phyloP scores from a whole-genome alignment of 1,139 yeast genomes.

The Blastobotrys petasosporus region DNA sequence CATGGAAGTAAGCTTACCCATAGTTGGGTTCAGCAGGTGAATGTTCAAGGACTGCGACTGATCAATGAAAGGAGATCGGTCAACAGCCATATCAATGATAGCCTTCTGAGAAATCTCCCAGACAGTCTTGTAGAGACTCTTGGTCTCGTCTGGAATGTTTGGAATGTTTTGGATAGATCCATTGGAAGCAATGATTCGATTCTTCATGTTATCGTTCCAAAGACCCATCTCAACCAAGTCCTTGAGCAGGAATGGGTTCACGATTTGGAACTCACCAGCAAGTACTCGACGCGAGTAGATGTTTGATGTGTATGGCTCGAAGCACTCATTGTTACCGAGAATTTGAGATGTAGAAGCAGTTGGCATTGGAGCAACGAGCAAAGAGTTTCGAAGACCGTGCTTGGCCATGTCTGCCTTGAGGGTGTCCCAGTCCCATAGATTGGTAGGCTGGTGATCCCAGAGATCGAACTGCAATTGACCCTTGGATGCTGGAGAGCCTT shows the following conservation, averaged over 20 bases:
- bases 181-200: constrained; percentile 57
- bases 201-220: constrained; percentile 66
- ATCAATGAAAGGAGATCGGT: constrained; percentile 79
- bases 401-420: constrained; percentile 47
- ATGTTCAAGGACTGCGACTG: constrained; percentile 85
- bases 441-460: constrained; percentile 56
- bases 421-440: constrained; percentile 56
- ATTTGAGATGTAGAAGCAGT: constrained; percentile 85
- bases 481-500: constrained; percentile 66
- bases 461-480: constrained; percentile 66
- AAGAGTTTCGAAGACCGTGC: constrained; percentile 64
- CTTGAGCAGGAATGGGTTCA: constrained; percentile 61
- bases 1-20: constrained; percentile 78
- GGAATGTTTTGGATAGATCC: constrained; percentile 73
- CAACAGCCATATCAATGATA: constrained; percentile 83
- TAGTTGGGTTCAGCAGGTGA: constrained; percentile 65
- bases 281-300: constrained; percentile 69
- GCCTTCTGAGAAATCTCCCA: constrained; percentile 82
- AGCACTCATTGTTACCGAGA: constrained; percentile 71
- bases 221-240: constrained; percentile 66
- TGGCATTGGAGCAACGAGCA: constrained; percentile 79
- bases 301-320: constrained; percentile 78
- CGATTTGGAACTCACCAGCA: constrained; percentile 73
- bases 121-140: constrained; percentile 72
- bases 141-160: constrained; percentile 60